Conservation (phyloP, 441 rosid species). For the Eugenia klotzschiana region DNA sequence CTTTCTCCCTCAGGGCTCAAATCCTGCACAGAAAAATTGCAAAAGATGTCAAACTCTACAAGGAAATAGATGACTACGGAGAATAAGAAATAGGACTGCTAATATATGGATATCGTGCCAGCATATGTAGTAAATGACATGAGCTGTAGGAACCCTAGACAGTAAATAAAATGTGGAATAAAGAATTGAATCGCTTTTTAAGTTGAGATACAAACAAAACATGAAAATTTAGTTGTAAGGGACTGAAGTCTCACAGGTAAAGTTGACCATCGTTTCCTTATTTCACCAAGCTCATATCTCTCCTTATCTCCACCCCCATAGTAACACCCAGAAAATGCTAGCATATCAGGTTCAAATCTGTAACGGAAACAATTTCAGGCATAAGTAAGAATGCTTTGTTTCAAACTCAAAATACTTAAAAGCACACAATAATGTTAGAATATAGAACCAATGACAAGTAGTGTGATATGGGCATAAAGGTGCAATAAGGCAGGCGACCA, state of each 20-base stretch:
- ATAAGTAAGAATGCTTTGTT: neutral
- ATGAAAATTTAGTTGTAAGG: constrained; percentile 2
- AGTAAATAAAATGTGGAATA: neutral
- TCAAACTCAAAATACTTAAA: neutral
- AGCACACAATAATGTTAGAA: neutral
- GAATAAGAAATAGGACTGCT: neutral
- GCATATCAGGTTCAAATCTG: constrained; percentile 99
- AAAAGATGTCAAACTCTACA: neutral
- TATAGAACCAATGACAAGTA: neutral
- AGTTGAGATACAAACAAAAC: neutral
- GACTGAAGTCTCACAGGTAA: constrained; percentile 63
- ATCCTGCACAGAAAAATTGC: constrained; percentile 32
- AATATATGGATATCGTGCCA: neutral
- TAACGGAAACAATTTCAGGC: neutral
- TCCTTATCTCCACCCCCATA: constrained; percentile 97
- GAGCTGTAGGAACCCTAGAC: neutral
- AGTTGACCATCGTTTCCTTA: constrained; percentile 90
- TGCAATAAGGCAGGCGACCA: neutral
- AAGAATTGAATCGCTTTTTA: neutral
- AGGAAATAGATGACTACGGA: neutral
- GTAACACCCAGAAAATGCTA: constrained; percentile 97
- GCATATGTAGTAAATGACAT: neutral
- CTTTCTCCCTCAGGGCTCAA: constrained; percentile 75
- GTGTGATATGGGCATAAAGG: neutral
- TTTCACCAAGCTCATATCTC: constrained; percentile 74